These are phyloP conservation scores for Amaranthus palmeri DNA, from an alignment of 148 eudicot species.

Conservation along the genomic window DNA sequence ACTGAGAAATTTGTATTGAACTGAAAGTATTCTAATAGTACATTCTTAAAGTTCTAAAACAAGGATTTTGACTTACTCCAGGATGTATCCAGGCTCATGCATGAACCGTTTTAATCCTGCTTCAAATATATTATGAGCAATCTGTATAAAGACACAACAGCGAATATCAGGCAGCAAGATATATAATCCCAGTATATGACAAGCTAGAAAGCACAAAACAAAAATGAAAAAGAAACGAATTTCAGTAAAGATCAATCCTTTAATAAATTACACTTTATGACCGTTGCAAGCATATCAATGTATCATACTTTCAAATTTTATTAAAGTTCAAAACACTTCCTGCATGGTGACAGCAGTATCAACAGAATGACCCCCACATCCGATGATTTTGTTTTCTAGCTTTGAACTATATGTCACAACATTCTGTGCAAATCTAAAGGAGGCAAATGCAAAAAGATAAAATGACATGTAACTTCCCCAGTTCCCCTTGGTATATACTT, in stretches of 20 bases:
- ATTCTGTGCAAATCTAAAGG: background rate
- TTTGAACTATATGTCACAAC: background rate
- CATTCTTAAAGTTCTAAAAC: constrained; percentile 1
- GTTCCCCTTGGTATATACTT: too few relatives aligned
- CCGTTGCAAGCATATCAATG: background rate
- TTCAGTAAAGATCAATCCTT: background rate
- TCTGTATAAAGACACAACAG: constrained; percentile 44
- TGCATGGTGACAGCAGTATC: too few relatives aligned
- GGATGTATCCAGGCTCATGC: constrained; percentile 95
- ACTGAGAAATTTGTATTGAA: too few relatives aligned
- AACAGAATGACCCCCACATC: too few relatives aligned
- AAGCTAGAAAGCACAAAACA: too few relatives aligned
- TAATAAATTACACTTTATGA: background rate
- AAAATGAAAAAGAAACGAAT: background rate
- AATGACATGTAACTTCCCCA: too few relatives aligned
- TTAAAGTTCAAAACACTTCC: background rate
- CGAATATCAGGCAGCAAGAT: constrained; percentile 1
- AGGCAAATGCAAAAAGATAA: too few relatives aligned
- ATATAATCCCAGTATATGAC: background rate
- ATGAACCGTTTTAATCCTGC: constrained; percentile 90
- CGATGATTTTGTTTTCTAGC: too few relatives aligned
- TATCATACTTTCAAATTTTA: background rate
- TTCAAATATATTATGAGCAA: constrained; percentile 96
- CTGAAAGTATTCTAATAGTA: background rate
- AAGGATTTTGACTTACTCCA: constrained; percentile 63